Percentiles rank a stretch among this genome's conserved stretches.
phyloP scores from a whole-genome alignment of 164 flowering plant genomes.

The Annona squamosa region DNA sequence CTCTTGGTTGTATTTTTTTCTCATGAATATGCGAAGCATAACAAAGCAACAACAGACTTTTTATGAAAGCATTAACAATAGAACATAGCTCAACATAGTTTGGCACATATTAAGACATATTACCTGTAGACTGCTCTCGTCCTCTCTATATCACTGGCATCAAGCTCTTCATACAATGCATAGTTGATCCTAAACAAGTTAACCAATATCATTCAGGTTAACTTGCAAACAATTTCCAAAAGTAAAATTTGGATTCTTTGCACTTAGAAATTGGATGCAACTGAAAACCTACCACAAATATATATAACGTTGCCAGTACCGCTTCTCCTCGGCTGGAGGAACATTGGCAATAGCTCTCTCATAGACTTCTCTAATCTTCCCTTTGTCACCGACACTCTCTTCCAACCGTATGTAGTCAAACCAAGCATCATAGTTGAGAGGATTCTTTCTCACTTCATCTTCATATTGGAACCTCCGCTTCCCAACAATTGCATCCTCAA shows the following conservation, averaged over 20 bases:
- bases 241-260: background rate
- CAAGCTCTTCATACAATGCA: conserved; percentile 89
- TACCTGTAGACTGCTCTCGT: conserved; percentile 73
- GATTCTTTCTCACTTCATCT: conserved; percentile 84
- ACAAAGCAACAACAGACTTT: background rate
- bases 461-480: conserved; percentile 93
- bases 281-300: conserved; percentile 60
- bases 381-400: conserved; percentile 63
- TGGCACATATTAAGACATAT: background rate
- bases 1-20: no score
- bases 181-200: conserved; percentile 64
- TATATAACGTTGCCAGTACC: conserved; percentile 93
- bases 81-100: background rate
- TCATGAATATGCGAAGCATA: no score
- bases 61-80: background rate
- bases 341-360: conserved; percentile 90
- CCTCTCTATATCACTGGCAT: conserved; percentile 67
- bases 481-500: conserved; percentile 91
- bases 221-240: background rate
- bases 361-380: conserved; percentile 72
- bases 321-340: conserved; percentile 92
- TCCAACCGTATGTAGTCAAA: conserved; percentile 86
- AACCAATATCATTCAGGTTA: background rate
- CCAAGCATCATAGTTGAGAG: conserved; percentile 79
- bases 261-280: background rate